Evolutionary conservation across 768 basidiomycete species (phyloP).

Genomic region (Leccinum variicolor): DNA sequence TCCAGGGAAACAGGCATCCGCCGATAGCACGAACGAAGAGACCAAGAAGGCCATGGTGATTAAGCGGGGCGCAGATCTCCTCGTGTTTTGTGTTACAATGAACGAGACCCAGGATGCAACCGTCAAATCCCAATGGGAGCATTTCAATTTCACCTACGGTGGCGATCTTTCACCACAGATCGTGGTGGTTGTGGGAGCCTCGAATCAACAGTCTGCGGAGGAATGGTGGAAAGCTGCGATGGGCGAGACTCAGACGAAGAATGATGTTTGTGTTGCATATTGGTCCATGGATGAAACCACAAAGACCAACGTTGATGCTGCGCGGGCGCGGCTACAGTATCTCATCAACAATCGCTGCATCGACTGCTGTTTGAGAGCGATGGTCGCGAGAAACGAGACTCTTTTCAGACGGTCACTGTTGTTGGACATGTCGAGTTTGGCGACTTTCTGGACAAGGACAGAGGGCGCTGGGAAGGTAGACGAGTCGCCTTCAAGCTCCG

Average conservation of each 20-base stretch:
- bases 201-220: conserved; percentile 12
- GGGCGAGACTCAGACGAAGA: background rate
- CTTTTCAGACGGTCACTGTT: conserved; percentile 12
- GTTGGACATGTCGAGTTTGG: conserved; percentile 14
- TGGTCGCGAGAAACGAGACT: conserved; percentile 2
- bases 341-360: conserved; percentile 24
- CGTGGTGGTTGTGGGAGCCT: conserved; percentile 21
- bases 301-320: background rate
- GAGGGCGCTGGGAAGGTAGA: conserved; percentile 3
- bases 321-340: conserved; percentile 3
- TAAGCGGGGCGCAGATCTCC: conserved; percentile 25
- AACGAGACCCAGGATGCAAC: background rate
- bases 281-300: background rate
- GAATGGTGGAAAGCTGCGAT: conserved; percentile 19
- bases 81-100: conserved; percentile 22
- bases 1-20: background rate
- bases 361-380: conserved; percentile 14
- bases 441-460: conserved; percentile 6
- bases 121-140: conserved; percentile 24
- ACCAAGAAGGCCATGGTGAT: conserved; percentile 6
- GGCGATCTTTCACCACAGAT: conserved; percentile 27
- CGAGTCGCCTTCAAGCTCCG: background rate
- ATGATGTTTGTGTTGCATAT: conserved; percentile 11
- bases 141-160: conserved; percentile 24
- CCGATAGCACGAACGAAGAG: conserved; percentile 3